A percentile compares a stretch with the other conserved stretches of the same genome.
Conservation (phyloP, 805 yeast species). For the Gaillardinia entomophila region DNA sequence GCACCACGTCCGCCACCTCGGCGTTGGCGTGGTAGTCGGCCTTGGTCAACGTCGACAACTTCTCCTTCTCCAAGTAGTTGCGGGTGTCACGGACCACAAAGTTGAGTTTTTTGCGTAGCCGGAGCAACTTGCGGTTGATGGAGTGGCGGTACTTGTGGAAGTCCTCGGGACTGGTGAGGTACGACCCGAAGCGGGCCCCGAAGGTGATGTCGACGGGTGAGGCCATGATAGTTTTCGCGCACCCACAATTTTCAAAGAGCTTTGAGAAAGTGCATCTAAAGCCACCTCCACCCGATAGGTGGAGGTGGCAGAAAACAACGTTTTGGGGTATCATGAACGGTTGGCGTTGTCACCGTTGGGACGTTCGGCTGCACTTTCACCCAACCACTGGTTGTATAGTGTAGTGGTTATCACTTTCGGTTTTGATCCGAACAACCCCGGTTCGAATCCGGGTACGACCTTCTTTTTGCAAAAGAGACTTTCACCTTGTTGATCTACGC, state of each 20-base stretch:
- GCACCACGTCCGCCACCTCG: slow-evolving; percentile 51
- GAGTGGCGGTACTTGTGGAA: slow-evolving; percentile 62
- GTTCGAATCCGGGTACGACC: slow-evolving; percentile 85
- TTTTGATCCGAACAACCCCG: slow-evolving; percentile 79
- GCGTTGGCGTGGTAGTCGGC: slow-evolving; percentile 48
- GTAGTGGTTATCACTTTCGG: slow-evolving; percentile 81
- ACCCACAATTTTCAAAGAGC: too few species aligned
- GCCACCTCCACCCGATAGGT: too few species aligned
- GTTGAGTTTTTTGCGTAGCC: slow-evolving; percentile 58
- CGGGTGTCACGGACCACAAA: slow-evolving; percentile 65
- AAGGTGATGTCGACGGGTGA: slow-evolving; percentile 42
- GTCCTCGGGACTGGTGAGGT: slow-evolving; percentile 64
- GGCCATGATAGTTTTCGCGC: too few species aligned
- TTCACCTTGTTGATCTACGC: too few species aligned
- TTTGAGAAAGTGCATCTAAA: too few species aligned
- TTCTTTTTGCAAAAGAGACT: too few species aligned
- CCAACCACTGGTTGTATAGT: slow-evolving; percentile 55
- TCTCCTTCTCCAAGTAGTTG: slow-evolving; percentile 46
- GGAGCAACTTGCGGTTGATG: slow-evolving; percentile 53
- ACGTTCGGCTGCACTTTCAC: too few species aligned
- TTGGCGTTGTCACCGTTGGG: too few species aligned
- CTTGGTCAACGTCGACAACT: slow-evolving; percentile 38
- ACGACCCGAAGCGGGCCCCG: slow-evolving; percentile 57
- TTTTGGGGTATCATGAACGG: too few species aligned
- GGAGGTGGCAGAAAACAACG: too few species aligned